Evolutionary conservation across 768 basidiomycete species (phyloP).

Genomic region (Omphalotus guepiniiformis): DNA sequence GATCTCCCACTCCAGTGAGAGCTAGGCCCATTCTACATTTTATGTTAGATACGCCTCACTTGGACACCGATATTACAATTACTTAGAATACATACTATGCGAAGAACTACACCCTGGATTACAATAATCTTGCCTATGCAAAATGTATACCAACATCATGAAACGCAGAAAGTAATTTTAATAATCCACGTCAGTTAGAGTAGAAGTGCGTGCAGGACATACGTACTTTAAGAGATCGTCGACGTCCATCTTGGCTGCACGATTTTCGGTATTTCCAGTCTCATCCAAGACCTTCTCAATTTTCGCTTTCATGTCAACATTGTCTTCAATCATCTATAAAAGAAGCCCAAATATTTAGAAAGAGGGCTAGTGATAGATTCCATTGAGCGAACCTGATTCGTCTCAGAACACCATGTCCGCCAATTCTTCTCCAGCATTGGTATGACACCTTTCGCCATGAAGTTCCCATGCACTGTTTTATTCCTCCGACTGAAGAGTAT

Average conservation of each 20-base stretch:
- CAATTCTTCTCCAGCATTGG: slow-evolving; percentile 94
- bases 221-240: slow-evolving; percentile 86
- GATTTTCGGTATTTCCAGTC: slow-evolving; percentile 67
- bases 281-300: slow-evolving; percentile 72
- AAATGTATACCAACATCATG: slow-evolving; percentile 75
- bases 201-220: neutral
- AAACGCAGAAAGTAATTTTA: slow-evolving; percentile 68
- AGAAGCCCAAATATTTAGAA: neutral
- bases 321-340: slow-evolving; percentile 63
- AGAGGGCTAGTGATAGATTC: neutral
- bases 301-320: slow-evolving; percentile 60
- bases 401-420: slow-evolving; percentile 86
- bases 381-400: slow-evolving; percentile 49
- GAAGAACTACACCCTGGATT: too few species aligned
- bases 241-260: slow-evolving; percentile 91
- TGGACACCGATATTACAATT: too few species aligned
- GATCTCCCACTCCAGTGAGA: too few species aligned
- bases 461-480: slow-evolving; percentile 85
- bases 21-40: too few species aligned
- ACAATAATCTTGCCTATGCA: slow-evolving; percentile 32
- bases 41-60: too few species aligned
- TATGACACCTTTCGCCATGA: slow-evolving; percentile 90
- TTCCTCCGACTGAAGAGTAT: slow-evolving; percentile 89
- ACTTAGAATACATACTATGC: too few species aligned
- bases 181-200: slow-evolving; percentile 5